Evolutionary conservation across 2,329 filamentous ascomycete genomes (phyloP), one percentile per base, ranked within the genome.

Genomic region (Penicillium janthinellum): DNA sequence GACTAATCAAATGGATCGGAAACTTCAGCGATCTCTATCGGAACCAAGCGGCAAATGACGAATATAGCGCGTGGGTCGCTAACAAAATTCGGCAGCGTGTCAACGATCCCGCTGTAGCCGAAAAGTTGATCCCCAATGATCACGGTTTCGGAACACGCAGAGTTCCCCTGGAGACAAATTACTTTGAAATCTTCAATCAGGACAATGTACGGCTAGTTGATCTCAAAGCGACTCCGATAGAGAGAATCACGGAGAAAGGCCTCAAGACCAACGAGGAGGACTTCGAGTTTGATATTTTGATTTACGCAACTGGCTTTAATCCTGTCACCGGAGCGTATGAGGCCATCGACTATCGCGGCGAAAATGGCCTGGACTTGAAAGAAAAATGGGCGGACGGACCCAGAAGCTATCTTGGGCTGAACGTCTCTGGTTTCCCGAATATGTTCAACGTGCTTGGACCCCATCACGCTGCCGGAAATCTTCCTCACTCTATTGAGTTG

Each of bases 381-480:
- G 57, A 60, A 39, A n/a, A 25, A 15, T 64, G 62, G 60, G 53
- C 8, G 12, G 42, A 59, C 17, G 54, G 45, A 1, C 59, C 54
- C 17, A 35, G 58, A 8, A 62, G 54, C 17, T 53, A 55, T 38
- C 57, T 62, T 8, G 62, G 62, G 15, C 22, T 59, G 1, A 57
- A 55, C 37, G 60, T 62, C 11, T 41, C 52, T 31, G 37, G 51
- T 2, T 64, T 64, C 5, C 62, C 62, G 5, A 64, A 64, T 17
- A 60, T 64, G 57, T 56, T 57, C 20, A 62, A 58, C 50, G 57
- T 62, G 0, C 57, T 58, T 38, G 62, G 62, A 4, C 62, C 62
- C 4, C 57, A 64, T 59, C 75, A 73, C 22, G 72, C 73, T 15
- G 78, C 77, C 53, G 67, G 69, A 5, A 79, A 78, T 57, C 65